These are phyloP conservation scores for Euphorbia tirucalli DNA, from an alignment of 345 rosid species.

Conservation along the genomic window DNA sequence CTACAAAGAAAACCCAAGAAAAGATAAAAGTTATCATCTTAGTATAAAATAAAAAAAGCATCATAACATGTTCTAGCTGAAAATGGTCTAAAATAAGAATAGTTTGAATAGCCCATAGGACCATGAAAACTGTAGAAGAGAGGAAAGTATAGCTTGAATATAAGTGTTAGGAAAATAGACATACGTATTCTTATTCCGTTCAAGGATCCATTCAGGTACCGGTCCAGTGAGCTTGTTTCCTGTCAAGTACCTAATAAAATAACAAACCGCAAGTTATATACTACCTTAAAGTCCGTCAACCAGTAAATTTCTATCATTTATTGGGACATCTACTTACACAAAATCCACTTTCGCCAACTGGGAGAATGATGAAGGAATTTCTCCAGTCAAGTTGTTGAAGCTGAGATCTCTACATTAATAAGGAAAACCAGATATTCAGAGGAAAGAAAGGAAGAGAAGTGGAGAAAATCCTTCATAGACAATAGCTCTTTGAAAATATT, in stretches of 20 bases:
- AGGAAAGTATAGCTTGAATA: constrained; percentile 10
- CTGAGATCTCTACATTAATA: constrained; percentile 69
- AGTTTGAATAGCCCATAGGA: not conserved
- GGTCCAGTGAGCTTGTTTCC: constrained; percentile 66
- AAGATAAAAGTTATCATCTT: not conserved
- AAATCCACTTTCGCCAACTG: constrained; percentile 54
- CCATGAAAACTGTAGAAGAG: not conserved
- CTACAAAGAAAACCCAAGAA: constrained; percentile 38
- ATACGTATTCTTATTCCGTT: constrained; percentile 67
- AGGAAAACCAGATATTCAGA: constrained; percentile 6
- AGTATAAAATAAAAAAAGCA: not conserved
- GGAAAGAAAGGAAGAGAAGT: not conserved
- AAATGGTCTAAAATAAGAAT: not conserved
- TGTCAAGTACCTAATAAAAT: constrained; percentile 58
- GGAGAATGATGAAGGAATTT: constrained; percentile 58
- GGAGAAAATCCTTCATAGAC: not conserved
- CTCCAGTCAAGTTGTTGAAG: constrained; percentile 66
- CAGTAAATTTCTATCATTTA: not conserved
- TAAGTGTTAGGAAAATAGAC: constrained; percentile 20
- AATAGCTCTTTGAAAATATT: not conserved
- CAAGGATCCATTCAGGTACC: constrained; percentile 52
- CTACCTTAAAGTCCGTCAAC: not conserved
- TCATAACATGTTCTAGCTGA: not conserved
- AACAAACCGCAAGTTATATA: not conserved
- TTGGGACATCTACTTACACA: constrained; percentile 47